Evolutionary conservation across 352 stramenopile species (phyloP), one percentile per base, ranked within the genome.

Genomic region (Globisporangium radiosum): DNA sequence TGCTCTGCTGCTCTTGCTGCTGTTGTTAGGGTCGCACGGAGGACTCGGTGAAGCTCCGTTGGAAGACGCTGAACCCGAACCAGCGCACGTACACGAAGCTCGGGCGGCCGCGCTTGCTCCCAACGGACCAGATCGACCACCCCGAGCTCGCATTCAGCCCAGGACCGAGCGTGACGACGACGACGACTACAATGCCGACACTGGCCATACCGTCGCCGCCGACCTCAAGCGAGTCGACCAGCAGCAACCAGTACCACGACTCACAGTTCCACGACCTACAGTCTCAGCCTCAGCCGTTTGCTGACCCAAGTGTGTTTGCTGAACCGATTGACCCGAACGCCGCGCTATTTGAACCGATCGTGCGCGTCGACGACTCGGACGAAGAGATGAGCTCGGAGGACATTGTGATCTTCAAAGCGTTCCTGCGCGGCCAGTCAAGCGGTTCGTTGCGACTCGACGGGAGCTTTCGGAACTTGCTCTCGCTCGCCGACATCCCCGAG

Each of bases 1-100:
- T 25, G 19, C 19, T 25, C 37, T 39, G 19, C 19, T 39, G 54
- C 48, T 54, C 38, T 40, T 14, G 2, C 8, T 52, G 52, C 6
- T 10, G 19, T 33, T 53, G 7, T 56, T 43, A 88, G 74, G 76
- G 84, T 36, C 81, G 84, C 14, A 90, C 84, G 7, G 84, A 90
- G 66, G 81, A 94, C 60, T 81, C 83, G 10, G 73, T 94, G 1
- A 94, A 94, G 60, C 67, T 88, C 57, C 72, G 81, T 37, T 94
- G 84, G 84, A 94, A 94, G 61, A 72, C 78, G 14, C 59, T 94
- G 54, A 90, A 94, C 50, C 84, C 84, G 11, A 90, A 94, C 57
- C 79, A 87, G 47, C 81, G 79, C 42, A 87, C 76, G 36, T 85
- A 87, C 53, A 81, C 76, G 49, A 87, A 90, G 56, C 81, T 87